Conservation (phyloP, 108 stramenopile species). For the Cyclotella sp. region DNA sequence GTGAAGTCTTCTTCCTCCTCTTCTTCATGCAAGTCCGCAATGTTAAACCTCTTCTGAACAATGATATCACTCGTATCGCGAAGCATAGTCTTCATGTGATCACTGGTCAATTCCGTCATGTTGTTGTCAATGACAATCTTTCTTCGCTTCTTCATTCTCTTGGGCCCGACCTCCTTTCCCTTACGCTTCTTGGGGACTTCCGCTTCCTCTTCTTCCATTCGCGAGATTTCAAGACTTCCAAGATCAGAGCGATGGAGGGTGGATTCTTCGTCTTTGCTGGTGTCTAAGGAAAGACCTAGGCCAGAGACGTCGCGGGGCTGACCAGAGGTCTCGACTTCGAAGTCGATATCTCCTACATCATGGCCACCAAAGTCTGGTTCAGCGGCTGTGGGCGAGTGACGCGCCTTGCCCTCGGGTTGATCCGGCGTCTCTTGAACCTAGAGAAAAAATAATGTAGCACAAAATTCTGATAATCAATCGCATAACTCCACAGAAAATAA, state of each 20-base stretch:
- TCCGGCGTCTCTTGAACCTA: slow-evolving; percentile 51
- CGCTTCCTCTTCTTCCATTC: slow-evolving; percentile 36
- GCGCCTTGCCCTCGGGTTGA: slow-evolving; percentile 23
- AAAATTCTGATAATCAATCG: background rate
- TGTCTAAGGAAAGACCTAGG: slow-evolving; percentile 49
- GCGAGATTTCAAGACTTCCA: slow-evolving; percentile 54
- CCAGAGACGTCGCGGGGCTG: slow-evolving; percentile 40
- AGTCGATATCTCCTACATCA: slow-evolving; percentile 44
- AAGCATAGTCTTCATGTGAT: slow-evolving; percentile 82
- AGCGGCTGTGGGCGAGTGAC: slow-evolving; percentile 28
- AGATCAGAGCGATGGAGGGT: slow-evolving; percentile 32
- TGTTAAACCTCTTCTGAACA: slow-evolving; percentile 54
- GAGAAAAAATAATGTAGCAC: background rate
- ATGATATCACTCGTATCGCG: slow-evolving; percentile 77
- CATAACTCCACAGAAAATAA: background rate
- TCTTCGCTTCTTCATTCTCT: slow-evolving; percentile 75
- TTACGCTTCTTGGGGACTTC: slow-evolving; percentile 46
- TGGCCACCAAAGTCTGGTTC: slow-evolving; percentile 35
- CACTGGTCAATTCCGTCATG: slow-evolving; percentile 75
- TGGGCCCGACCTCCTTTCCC: slow-evolving; percentile 35
- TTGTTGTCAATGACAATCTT: slow-evolving; percentile 88
- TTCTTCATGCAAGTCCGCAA: slow-evolving; percentile 55
- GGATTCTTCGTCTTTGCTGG: slow-evolving; percentile 62
- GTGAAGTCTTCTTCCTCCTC: slow-evolving; percentile 42
- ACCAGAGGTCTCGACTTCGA: slow-evolving; percentile 42